Evolutionary conservation across 176 grass and related monocot species (phyloP).

Genomic region (Bromus sterilis): DNA sequence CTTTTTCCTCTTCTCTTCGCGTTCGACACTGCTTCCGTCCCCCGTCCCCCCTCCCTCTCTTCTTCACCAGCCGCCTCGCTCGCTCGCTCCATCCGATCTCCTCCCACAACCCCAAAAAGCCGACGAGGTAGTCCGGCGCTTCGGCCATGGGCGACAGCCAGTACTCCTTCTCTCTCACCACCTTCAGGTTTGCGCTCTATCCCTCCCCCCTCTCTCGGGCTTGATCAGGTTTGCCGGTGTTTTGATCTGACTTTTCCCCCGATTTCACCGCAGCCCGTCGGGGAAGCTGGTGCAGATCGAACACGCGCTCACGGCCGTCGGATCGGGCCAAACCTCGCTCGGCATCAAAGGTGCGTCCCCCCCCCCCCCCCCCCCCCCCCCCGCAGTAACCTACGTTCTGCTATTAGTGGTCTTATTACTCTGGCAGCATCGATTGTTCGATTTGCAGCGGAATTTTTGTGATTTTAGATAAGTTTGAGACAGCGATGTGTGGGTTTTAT

Average conservation of each 20-base stretch:
- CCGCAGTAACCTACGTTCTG: background rate
- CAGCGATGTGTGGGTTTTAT: background rate
- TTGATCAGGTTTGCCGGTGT: background rate
- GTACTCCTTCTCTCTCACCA: conserved; percentile 97
- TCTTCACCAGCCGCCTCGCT: background rate
- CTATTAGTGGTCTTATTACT: background rate
- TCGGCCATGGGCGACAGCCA: conserved; percentile 79
- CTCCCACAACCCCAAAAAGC: background rate
- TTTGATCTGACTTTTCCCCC: background rate
- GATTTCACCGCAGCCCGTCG: conserved; percentile 62
- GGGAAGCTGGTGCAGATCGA: conserved; percentile 98
- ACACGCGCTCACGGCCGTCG: conserved; percentile 89
- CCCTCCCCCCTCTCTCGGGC: background rate
- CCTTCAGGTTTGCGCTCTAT: conserved; percentile 56
- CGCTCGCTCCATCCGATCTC: background rate
- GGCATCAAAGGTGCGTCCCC: conserved; percentile 88
- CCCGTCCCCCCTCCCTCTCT: background rate
- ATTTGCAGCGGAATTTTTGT: background rate
- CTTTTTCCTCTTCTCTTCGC: background rate
- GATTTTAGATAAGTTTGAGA: background rate
- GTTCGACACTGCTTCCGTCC: background rate
- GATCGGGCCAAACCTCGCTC: conserved; percentile 96
- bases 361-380: no score
- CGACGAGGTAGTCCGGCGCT: background rate
- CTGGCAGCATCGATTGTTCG: background rate